Conservation (phyloP, 257 asterid genomes). For the Avicennia marina region DNA sequence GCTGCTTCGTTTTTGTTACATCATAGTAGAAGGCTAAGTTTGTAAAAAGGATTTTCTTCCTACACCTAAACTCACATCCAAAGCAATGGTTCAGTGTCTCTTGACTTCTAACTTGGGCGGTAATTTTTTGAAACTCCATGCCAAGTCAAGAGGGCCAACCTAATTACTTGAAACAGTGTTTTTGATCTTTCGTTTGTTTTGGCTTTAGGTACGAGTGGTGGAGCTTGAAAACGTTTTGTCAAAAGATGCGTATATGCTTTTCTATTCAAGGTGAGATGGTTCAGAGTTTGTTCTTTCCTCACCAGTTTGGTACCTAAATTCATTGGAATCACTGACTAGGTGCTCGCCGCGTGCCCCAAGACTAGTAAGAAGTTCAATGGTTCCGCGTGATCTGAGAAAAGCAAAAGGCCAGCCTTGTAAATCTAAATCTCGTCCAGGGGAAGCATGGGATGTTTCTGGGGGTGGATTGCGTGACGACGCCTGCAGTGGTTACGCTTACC, state of each 20-base stretch:
- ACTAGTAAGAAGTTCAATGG: constrained; percentile 33
- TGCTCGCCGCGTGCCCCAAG: constrained; percentile 88
- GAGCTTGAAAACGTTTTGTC: constrained; percentile 57
- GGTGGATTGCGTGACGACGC: constrained; percentile 17
- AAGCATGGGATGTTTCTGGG: constrained; percentile 32
- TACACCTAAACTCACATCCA: neutral
- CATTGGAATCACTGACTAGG: constrained; percentile 32
- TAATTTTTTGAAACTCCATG: neutral
- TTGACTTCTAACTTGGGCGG: neutral
- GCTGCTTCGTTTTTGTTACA: neutral
- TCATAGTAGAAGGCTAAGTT: neutral
- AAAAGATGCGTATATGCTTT: constrained; percentile 76
- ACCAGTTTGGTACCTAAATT: constrained; percentile 12
- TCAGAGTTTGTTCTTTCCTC: neutral
- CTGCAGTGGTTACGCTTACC: constrained; percentile 16
- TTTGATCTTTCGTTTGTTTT: neutral
- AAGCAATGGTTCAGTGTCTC: neutral
- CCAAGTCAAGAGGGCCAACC: too few relatives aligned
- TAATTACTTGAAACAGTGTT: too few relatives aligned
- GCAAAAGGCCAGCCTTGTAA: constrained; percentile 22
- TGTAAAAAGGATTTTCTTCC: neutral
- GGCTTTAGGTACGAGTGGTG: constrained; percentile 62
- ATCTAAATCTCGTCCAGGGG: constrained; percentile 27
- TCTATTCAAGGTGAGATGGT: constrained; percentile 62
- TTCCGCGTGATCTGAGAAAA: constrained; percentile 35